These are phyloP conservation scores for Ilyonectria mors-panacis DNA, from an alignment of 2,329 filamentous ascomycete species.

Conservation along the genomic window DNA sequence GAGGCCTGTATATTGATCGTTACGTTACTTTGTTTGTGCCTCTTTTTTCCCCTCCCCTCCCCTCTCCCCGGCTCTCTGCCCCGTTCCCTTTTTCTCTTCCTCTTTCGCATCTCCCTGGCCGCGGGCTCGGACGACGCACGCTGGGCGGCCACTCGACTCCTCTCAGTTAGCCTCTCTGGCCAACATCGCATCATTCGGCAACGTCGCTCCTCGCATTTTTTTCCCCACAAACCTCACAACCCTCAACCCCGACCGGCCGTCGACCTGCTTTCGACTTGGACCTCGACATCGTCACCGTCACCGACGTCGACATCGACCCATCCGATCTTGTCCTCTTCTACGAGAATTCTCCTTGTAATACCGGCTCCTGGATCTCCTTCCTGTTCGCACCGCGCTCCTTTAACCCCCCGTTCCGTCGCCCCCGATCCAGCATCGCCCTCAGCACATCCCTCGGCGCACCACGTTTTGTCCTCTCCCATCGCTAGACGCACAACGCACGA, in stretches of 20 bases:
- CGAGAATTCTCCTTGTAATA: constrained; percentile 55
- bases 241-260: constrained; percentile 37
- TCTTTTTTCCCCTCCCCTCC: constrained; percentile 42
- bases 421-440: constrained; percentile 32
- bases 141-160: constrained; percentile 43
- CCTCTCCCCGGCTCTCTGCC: constrained; percentile 31
- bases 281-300: constrained; percentile 16
- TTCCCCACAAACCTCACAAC: constrained; percentile 23
- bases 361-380: constrained; percentile 50
- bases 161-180: constrained; percentile 43
- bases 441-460: constrained; percentile 5
- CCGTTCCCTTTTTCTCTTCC: constrained; percentile 39
- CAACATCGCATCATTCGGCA: constrained; percentile 41
- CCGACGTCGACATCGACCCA: constrained; percentile 10
- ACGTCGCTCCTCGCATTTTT: constrained; percentile 24
- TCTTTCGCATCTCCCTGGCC: constrained; percentile 45
- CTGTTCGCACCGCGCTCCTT: constrained; percentile 49
- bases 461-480: constrained; percentile 17
- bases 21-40: constrained; percentile 50
- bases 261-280: constrained; percentile 38
- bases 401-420: constrained; percentile 27
- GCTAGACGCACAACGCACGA: constrained; percentile 1
- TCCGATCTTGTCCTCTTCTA: constrained; percentile 42
- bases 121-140: constrained; percentile 50
- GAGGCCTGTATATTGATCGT: constrained; percentile 57